phyloP scores from a whole-genome alignment of 345 rosid genomes.

The Sisymbrium altissimum region DNA sequence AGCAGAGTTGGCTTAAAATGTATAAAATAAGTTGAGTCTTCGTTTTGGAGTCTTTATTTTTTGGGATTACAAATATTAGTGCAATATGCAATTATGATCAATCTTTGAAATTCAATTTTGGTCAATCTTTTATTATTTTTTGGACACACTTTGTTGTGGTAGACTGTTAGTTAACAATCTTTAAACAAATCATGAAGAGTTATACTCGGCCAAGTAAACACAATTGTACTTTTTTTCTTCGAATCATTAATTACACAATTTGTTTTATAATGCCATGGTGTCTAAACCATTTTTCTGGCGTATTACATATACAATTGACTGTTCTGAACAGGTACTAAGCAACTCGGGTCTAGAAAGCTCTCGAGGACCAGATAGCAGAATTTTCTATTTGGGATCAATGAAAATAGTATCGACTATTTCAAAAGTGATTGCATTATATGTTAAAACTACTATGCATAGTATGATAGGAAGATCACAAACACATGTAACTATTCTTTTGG shows the following conservation, averaged over 20 bases:
- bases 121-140: no score
- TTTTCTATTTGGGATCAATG: constrained; percentile 78
- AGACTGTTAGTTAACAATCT: neutral
- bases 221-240: neutral
- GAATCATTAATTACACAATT: neutral
- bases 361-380: constrained; percentile 46
- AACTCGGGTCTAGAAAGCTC: constrained; percentile 31
- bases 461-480: neutral
- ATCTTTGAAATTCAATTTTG: constrained; percentile 6
- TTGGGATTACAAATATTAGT: constrained; percentile 27
- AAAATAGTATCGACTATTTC: constrained; percentile 59
- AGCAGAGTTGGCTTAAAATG: constrained; percentile 21
- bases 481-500: neutral
- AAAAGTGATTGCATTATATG: neutral
- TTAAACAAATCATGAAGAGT: constrained; percentile 44
- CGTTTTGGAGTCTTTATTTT: neutral
- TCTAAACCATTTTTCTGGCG: neutral
- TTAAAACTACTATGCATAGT: neutral
- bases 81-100: neutral
- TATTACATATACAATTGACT: constrained; percentile 46
- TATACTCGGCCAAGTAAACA: constrained; percentile 59
- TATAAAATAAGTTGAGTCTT: constrained; percentile 33
- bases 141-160: neutral
- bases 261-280: neutral
- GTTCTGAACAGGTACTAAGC: constrained; percentile 9